phyloP scores from a whole-genome alignment of 768 basidiomycete genomes.

The Auriculariales sp. region DNA sequence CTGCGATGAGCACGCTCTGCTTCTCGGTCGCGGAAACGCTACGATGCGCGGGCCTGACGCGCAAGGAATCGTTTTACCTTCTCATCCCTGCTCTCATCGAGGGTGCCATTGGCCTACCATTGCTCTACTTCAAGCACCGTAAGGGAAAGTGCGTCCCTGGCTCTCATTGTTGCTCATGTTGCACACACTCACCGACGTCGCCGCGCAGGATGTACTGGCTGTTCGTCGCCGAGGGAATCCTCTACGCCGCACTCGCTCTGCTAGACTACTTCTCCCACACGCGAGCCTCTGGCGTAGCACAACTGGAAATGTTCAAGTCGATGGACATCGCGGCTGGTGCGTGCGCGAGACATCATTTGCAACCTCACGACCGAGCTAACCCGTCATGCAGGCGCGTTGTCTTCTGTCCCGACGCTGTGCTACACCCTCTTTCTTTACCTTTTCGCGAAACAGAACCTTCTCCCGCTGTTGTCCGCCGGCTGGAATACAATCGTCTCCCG shows the following conservation, averaged over 20 bases:
- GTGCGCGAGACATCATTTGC: constrained; percentile 14
- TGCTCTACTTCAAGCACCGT: constrained; percentile 35
- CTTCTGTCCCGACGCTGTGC: constrained; percentile 50
- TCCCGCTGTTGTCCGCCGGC: constrained; percentile 35
- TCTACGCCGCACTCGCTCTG: constrained; percentile 43
- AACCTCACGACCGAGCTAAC: background rate
- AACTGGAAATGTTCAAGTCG: constrained; percentile 29
- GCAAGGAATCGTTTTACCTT: constrained; percentile 31
- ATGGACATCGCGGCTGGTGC: constrained; percentile 50
- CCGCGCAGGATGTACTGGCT: constrained; percentile 36
- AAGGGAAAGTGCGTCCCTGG: constrained; percentile 30
- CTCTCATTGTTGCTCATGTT: background rate
- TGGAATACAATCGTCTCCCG: constrained; percentile 30
- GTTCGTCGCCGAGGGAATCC: constrained; percentile 45
- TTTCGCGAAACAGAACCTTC: constrained; percentile 35
- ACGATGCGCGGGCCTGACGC: constrained; percentile 45
- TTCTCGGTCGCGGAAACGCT: constrained; percentile 56
- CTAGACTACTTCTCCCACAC: constrained; percentile 47
- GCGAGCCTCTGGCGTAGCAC: constrained; percentile 33
- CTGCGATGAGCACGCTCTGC: constrained; percentile 32
- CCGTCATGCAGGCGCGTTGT: constrained; percentile 28
- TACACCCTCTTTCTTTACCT: constrained; percentile 50
- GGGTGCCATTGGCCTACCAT: constrained; percentile 37
- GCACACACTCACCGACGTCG: constrained; percentile 3
- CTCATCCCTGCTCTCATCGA: constrained; percentile 54